Evolutionary conservation across 768 basidiomycete species (phyloP), one percentile per base, ranked within the genome.

Genomic region (Kwoniella botswanensis): DNA sequence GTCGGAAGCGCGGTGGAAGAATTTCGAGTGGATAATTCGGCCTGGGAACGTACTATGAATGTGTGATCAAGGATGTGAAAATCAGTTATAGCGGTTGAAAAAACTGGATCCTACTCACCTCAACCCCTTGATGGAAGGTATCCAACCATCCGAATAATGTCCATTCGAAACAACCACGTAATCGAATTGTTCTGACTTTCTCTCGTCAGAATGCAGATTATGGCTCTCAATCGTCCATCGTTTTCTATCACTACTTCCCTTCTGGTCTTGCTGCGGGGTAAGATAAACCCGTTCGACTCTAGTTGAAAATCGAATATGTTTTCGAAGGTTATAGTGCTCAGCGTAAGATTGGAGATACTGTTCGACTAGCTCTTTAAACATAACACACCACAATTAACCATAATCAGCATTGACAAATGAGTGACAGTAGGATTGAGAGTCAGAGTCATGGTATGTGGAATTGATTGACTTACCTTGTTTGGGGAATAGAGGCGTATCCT

Each of bases 301-400:
- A 2, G 88, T 87, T n/a, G 86, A 86, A 75, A 94, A 86, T 4
- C 85, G 86, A 68, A 95, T 90, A 76, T 90, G 85, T n/a, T 86
- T 84, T 2, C 79, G 74, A 22, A 97, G 86, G 24, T 87, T 76
- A 78, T 91, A 93, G 61, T 87, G 86, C 3, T 85, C 77, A 0
- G 92, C 87, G 77, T 90, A 97, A 3, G 86, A 83, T 59, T 88
- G 85, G 11, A 95, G 85, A 81, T 96, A 96, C n/a, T 85, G 74
- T 53, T 88, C 87, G 1, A 94, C 91, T 17, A 21, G 44, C 5
- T 42, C 71, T 35, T 0, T 72, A 46, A 11, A 2, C 26, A 46
- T 2, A 21, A 53, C 13, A 18, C 13, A 50, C 35, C 35, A 35
- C 35, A 7, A 35, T 7, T 7, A 35, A 4, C 35, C 35, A 35